Evolutionary conservation across 2,329 filamentous ascomycete species (phyloP).

Genomic region (Beauveria asiatica): DNA sequence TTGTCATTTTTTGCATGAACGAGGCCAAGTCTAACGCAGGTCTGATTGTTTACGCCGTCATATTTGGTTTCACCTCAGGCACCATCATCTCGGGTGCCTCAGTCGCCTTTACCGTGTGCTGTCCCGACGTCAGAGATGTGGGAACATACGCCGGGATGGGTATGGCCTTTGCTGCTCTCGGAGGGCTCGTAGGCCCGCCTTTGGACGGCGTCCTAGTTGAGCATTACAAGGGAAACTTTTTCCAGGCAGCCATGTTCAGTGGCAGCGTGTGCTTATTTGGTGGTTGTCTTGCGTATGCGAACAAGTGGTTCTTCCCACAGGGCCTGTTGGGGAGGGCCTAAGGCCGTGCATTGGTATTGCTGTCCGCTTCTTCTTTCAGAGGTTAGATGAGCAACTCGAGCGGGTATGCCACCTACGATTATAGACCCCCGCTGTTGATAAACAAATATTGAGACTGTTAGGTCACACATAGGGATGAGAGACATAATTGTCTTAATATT

Average conservation of each 20-base stretch:
- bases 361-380: too few species aligned
- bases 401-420: too few species aligned
- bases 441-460: too few species aligned
- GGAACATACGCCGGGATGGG: conserved; percentile 48
- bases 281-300: conserved; percentile 10
- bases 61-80: conserved; percentile 34
- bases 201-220: conserved; percentile 11
- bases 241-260: conserved; percentile 14
- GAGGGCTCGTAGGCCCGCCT: conserved; percentile 28
- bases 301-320: conserved; percentile 11
- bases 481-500: too few species aligned
- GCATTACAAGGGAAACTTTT: conserved; percentile 6
- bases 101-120: conserved; percentile 32
- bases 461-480: too few species aligned
- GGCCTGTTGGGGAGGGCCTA: conserved; percentile 6
- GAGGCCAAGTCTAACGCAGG: conserved; percentile 20
- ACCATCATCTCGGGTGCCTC: conserved; percentile 36
- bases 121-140: conserved; percentile 40
- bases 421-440: too few species aligned
- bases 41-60: conserved; percentile 28
- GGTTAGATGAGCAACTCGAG: too few species aligned
- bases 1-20: conserved; percentile 32
- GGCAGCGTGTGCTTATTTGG: conserved; percentile 14
- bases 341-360: too few species aligned
- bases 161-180: conserved; percentile 31